Evolutionary conservation across 2,329 filamentous ascomycete genomes (phyloP), one percentile per base, ranked within the genome.

Genomic region (Epichloe brachyelytri): DNA sequence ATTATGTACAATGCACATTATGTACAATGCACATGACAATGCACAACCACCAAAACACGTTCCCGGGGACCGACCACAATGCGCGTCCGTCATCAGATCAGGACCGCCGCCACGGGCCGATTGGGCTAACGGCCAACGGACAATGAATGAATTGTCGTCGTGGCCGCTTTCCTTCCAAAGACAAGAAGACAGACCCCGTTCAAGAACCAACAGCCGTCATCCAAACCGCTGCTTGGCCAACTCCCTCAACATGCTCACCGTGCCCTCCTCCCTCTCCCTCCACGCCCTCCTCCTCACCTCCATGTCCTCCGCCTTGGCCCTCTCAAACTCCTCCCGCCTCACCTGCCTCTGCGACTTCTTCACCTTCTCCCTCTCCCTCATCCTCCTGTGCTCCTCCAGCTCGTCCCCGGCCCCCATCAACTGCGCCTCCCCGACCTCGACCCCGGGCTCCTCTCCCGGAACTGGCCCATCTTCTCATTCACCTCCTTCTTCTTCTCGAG

Each of bases 341-440:
- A 93, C 70, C 73, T 96, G 88, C 49, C 90, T 68, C 66, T 95
- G 89, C 58, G 82, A 88, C 75, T 91, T 94, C 68, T 83, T 83
- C 58, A 78, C 71, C 68, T 88, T 79, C 59, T 80, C 73, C 52
- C 73, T 77, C 57, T 79, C 77, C 65, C 85, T 80, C 63, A 78
- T 71, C 59, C 74, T 75, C 71, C 85, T 90, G 56, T 83, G 81
- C 53, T 88, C 85, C 1, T 76, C 78, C n/a, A 83, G 59, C 12
- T 75, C 76, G 46, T 77, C 77, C 43, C 77, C 83, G 1, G 77
- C 83, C 3, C 87, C 87, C 81, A 96, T 85, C 26, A 97, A 65
- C 50, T 94, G 86, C 15, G 72, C 90, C 0, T 77, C 76, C 72
- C 77, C 55, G 67, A 60, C 75, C 0, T 67, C 72, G 50, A 64